Evolutionary conservation across 495 filamentous ascomycete species (phyloP).

Genomic region (Neurospora cerealis): DNA sequence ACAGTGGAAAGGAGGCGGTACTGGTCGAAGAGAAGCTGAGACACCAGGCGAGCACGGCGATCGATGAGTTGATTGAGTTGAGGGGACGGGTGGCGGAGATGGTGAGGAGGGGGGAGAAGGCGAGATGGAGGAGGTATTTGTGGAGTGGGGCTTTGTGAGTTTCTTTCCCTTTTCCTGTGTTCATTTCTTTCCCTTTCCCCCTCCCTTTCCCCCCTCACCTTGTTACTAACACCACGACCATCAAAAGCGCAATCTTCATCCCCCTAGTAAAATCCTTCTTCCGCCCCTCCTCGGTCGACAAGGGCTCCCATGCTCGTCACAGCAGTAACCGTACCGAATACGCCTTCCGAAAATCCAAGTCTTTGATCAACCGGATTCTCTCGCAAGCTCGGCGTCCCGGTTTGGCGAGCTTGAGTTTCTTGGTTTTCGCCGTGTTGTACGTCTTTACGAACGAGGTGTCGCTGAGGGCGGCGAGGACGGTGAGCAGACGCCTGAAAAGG

Average conservation of each 20-base stretch:
- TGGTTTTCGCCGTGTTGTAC: constrained; percentile 37
- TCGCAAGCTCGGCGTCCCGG: constrained; percentile 25
- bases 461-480: constrained; percentile 30
- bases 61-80: constrained; percentile 23
- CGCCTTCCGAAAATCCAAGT: constrained; percentile 33
- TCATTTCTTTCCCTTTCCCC: neutral
- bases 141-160: constrained; percentile 33
- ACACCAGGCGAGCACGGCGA: constrained; percentile 23
- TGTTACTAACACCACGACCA: neutral
- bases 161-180: neutral
- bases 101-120: constrained; percentile 22
- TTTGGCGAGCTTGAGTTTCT: constrained; percentile 33
- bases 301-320: neutral
- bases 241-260: constrained; percentile 29
- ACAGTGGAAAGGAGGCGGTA: constrained; percentile 4
- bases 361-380: constrained; percentile 31
- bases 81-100: constrained; percentile 20
- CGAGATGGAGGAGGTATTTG: constrained; percentile 33
- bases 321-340: constrained; percentile 34
- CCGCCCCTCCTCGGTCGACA: constrained; percentile 20
- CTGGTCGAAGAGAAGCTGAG: constrained; percentile 23
- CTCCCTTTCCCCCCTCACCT: neutral
- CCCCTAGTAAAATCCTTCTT: constrained; percentile 33
- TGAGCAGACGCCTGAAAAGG: constrained; percentile 29
- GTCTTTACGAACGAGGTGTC: constrained; percentile 39